phyloP scores from a whole-genome alignment of 2,329 filamentous ascomycete genomes.

The Aspergillus neoniger region DNA sequence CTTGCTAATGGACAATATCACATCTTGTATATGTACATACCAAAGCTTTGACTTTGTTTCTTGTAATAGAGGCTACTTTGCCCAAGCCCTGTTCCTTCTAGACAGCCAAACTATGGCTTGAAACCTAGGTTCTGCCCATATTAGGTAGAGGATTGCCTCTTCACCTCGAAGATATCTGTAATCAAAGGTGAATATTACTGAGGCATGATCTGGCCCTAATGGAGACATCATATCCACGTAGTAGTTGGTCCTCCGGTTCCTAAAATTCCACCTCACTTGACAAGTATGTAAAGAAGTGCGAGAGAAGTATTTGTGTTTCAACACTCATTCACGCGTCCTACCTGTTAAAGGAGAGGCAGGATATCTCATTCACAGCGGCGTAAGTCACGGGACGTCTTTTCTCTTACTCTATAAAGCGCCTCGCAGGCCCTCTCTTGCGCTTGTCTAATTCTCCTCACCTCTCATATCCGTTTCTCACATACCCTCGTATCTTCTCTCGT shows the following conservation, averaged over 20 bases:
- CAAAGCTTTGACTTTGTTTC: background rate
- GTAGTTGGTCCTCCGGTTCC: too few relatives aligned
- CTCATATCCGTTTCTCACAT: too few relatives aligned
- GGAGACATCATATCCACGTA: too few relatives aligned
- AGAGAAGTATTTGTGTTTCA: too few relatives aligned
- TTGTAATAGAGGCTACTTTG: conserved; percentile 6
- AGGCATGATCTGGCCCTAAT: too few relatives aligned
- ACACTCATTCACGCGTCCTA: background rate
- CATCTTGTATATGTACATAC: conserved; percentile 13
- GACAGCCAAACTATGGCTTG: too few relatives aligned
- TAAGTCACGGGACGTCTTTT: too few relatives aligned
- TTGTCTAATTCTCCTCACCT: background rate
- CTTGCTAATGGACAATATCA: background rate
- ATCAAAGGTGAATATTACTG: too few relatives aligned
- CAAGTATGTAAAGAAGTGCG: too few relatives aligned
- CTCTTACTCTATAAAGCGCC: background rate
- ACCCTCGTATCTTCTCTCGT: background rate
- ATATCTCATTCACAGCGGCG: background rate
- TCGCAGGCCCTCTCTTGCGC: background rate
- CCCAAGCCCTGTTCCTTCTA: background rate
- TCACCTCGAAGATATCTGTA: background rate
- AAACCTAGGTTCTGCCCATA: too few relatives aligned
- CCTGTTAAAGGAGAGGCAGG: background rate
- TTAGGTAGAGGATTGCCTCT: background rate
- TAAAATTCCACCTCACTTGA: too few relatives aligned